Evolutionary conservation across 768 basidiomycete genomes (phyloP).

Genomic region (Lactarius evosmus): DNA sequence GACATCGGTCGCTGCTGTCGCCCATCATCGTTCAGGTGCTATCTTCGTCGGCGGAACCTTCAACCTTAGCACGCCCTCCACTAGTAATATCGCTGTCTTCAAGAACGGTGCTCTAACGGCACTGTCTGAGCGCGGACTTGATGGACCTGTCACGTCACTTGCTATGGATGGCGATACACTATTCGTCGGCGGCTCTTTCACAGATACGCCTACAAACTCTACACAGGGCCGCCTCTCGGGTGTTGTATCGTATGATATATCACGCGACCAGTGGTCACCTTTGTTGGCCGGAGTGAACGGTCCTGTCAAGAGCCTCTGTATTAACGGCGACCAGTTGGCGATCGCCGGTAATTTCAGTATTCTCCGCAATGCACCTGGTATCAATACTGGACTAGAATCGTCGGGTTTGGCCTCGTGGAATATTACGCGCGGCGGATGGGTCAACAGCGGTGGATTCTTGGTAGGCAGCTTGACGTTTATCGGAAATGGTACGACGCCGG

Average conservation of each 20-base stretch:
- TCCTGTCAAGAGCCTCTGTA: slow-evolving; percentile 56
- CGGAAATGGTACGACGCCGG: slow-evolving; percentile 57
- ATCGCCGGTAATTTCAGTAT: slow-evolving; percentile 76
- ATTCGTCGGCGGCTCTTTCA: slow-evolving; percentile 88
- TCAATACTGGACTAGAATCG: slow-evolving; percentile 36
- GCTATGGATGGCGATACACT: slow-evolving; percentile 59
- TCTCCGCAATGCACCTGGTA: slow-evolving; percentile 38
- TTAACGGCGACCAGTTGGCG: slow-evolving; percentile 51
- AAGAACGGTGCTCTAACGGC: slow-evolving; percentile 53
- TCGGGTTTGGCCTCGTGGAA: slow-evolving; percentile 80
- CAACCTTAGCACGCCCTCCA: slow-evolving; percentile 50
- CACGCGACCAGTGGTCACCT: slow-evolving; percentile 60
- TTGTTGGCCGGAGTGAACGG: slow-evolving; percentile 78
- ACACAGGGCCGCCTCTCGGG: slow-evolving; percentile 51
- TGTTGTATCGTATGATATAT: slow-evolving; percentile 70
- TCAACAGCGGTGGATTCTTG: slow-evolving; percentile 70
- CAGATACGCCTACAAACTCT: slow-evolving; percentile 56
- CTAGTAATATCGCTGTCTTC: slow-evolving; percentile 71
- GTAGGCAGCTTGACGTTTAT: slow-evolving; percentile 68
- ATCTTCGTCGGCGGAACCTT: slow-evolving; percentile 81
- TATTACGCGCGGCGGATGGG: slow-evolving; percentile 57
- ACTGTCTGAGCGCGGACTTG: slow-evolving; percentile 66
- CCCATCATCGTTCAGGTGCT: slow-evolving; percentile 60
- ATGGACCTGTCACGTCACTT: slow-evolving; percentile 72
- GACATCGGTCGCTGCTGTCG: slow-evolving; percentile 51